phyloP scores from a whole-genome alignment of 768 basidiomycete genomes.

The Trametes gibbosa region DNA sequence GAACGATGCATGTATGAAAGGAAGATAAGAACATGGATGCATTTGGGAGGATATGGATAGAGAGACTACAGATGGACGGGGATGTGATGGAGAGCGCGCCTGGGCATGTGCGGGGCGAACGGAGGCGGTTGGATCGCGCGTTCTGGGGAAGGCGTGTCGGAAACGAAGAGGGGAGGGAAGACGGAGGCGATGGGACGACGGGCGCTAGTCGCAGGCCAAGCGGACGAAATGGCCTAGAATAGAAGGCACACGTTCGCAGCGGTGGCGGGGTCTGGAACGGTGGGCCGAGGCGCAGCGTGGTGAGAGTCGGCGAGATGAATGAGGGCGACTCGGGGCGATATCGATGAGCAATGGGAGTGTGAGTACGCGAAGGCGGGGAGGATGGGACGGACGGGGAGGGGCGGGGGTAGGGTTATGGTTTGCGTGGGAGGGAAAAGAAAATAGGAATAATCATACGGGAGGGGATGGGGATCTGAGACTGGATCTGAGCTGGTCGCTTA shows the following conservation, averaged over 20 bases:
- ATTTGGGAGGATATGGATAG: background rate
- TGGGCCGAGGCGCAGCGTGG: slow-evolving; percentile 2
- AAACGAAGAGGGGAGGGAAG: slow-evolving; percentile 3
- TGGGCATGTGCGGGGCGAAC: background rate
- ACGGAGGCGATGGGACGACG: background rate
- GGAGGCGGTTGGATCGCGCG: background rate
- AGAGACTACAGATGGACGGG: background rate
- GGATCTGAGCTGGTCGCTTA: background rate
- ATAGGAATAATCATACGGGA: too few species aligned
- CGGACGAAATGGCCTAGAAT: background rate
- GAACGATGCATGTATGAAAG: too few species aligned
- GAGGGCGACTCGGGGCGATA: too few species aligned
- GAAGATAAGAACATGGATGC: background rate
- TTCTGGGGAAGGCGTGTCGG: background rate
- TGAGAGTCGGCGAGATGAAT: too few species aligned
- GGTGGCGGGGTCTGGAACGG: slow-evolving; percentile 5
- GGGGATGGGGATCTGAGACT: slow-evolving; percentile 9
- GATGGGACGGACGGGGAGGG: background rate
- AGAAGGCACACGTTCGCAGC: slow-evolving; percentile 9
- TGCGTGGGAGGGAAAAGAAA: background rate
- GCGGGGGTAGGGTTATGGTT: slow-evolving; percentile 2
- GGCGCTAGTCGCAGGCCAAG: background rate
- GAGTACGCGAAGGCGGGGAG: background rate
- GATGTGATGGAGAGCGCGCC: background rate
- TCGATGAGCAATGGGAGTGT: too few species aligned